phyloP scores from a whole-genome alignment of 202 grass and related monocot genomes.

The Panicum virgatum region DNA sequence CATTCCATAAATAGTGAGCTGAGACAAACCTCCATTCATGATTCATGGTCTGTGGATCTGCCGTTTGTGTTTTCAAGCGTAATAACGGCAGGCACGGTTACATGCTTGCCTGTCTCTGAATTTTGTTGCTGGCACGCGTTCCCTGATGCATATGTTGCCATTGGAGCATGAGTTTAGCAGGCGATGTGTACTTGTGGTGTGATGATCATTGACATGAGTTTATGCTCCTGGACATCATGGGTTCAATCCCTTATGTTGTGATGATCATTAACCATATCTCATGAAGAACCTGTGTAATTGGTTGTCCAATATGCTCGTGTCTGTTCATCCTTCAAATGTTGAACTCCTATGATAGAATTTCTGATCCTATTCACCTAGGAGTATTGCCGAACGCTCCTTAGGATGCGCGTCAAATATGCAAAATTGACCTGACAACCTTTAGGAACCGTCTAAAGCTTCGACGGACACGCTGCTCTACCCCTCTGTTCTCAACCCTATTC shows the following conservation, averaged over 20 bases:
- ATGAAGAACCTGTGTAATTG: background rate
- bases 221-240: background rate
- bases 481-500: background rate
- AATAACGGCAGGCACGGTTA: background rate
- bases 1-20: conserved; percentile 39
- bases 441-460: background rate
- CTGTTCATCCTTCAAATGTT: background rate
- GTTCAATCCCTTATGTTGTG: background rate
- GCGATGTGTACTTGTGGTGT: background rate
- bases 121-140: background rate
- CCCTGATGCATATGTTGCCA: background rate
- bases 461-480: background rate
- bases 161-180: background rate
- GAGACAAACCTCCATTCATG: background rate
- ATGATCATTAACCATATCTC: background rate
- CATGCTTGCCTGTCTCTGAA: background rate
- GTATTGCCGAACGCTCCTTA: background rate
- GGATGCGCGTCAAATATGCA: background rate
- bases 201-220: background rate
- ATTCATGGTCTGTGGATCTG: background rate
- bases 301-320: background rate
- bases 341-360: background rate
- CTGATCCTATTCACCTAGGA: too few species aligned
- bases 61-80: background rate
- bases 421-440: background rate